Percentiles rank a stretch among this genome's conserved stretches.
Evolutionary conservation across 306 rosid species (phyloP).

Genomic region (Cucurbita moschata): DNA sequence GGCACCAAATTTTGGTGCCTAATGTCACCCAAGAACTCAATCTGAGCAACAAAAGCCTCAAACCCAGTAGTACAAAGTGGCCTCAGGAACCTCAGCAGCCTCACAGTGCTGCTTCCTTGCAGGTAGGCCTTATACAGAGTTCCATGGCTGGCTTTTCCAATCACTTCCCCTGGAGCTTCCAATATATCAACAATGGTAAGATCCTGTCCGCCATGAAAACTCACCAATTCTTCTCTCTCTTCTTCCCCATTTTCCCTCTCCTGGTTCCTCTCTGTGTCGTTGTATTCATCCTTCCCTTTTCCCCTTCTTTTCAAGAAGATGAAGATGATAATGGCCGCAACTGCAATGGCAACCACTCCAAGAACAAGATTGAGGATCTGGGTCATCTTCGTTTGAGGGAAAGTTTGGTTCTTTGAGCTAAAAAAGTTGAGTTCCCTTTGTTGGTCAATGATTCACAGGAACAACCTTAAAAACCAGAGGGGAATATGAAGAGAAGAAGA

Average conservation of each 20-base stretch:
- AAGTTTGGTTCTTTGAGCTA: not conserved
- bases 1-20: constrained; percentile 79
- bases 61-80: constrained; percentile 48
- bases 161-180: constrained; percentile 97
- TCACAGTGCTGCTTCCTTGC: constrained; percentile 46
- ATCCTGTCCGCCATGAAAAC: constrained; percentile 60
- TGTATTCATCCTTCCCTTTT: constrained; percentile 11
- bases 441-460: not conserved
- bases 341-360: constrained; percentile 19
- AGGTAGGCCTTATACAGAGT: constrained; percentile 78
- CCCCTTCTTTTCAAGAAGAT: constrained; percentile 30
- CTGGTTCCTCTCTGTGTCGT: constrained; percentile 49
- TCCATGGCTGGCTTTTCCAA: constrained; percentile 80
- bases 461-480: not conserved
- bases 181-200: constrained; percentile 60
- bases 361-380: constrained; percentile 35
- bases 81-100: constrained; percentile 77
- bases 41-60: constrained; percentile 44
- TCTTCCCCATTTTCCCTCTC: constrained; percentile 17
- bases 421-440: too few relatives aligned
- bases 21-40: constrained; percentile 49
- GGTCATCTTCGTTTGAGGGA: constrained; percentile 21
- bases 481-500: not conserved
- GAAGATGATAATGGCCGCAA: constrained; percentile 27
- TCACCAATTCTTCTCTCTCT: constrained; percentile 42